These are phyloP conservation scores for Globisporangium abappressorium DNA, from an alignment of 352 stramenopile genomes.

Conservation along the genomic window DNA sequence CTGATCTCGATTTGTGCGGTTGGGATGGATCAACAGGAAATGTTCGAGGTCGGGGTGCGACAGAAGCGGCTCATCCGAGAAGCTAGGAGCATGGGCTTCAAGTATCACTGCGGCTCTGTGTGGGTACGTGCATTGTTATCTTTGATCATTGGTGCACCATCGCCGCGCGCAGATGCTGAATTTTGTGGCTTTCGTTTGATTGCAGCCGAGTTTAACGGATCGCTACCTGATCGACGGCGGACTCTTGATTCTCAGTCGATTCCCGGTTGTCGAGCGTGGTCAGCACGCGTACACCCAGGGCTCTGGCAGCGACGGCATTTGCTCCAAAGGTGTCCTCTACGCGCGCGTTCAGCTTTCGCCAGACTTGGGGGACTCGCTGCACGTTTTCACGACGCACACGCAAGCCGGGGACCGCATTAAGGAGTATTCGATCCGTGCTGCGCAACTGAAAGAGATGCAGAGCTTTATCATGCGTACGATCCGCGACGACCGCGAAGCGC, in stretches of 20 bases:
- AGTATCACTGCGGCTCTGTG: slow-evolving; percentile 74
- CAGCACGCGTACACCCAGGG: slow-evolving; percentile 57
- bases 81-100: slow-evolving; percentile 56
- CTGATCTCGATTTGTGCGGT: background rate
- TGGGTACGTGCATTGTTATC: slow-evolving; percentile 27
- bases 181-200: background rate
- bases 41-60: slow-evolving; percentile 68
- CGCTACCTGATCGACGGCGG: slow-evolving; percentile 67
- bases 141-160: background rate
- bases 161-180: background rate
- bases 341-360: slow-evolving; percentile 71
- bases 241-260: slow-evolving; percentile 80
- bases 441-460: slow-evolving; percentile 63
- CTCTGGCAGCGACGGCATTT: slow-evolving; percentile 65
- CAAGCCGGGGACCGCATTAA: slow-evolving; percentile 55
- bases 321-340: slow-evolving; percentile 75
- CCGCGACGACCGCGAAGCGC: slow-evolving; percentile 43
- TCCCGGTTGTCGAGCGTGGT: slow-evolving; percentile 69
- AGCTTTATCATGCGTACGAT: slow-evolving; percentile 53
- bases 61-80: slow-evolving; percentile 56
- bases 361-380: slow-evolving; percentile 61
- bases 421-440: slow-evolving; percentile 51
- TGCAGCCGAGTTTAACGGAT: slow-evolving; percentile 40
- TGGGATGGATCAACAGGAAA: slow-evolving; percentile 39
- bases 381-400: slow-evolving; percentile 87